These are phyloP conservation scores for Linnemannia schmuckeri DNA, from an alignment of 192 early-diverging fungal species.

Conservation along the genomic window DNA sequence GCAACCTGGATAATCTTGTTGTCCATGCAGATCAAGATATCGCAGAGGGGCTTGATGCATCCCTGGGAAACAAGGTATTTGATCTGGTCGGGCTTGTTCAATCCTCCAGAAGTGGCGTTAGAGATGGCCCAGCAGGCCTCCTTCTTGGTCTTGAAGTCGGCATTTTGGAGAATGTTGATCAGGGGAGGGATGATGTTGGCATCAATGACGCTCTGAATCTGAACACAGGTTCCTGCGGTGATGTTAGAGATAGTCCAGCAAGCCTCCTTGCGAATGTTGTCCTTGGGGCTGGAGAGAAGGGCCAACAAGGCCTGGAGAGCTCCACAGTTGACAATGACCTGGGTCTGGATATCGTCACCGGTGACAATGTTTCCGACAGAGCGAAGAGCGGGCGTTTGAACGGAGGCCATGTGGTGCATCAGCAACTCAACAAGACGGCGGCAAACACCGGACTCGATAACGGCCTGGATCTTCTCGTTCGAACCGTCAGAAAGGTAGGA, in stretches of 20 bases:
- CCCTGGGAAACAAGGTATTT: slow-evolving; percentile 93
- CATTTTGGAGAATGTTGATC: slow-evolving; percentile 85
- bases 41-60: slow-evolving; percentile 95
- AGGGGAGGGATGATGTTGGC: slow-evolving; percentile 94
- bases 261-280: slow-evolving; percentile 98
- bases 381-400: slow-evolving; percentile 97
- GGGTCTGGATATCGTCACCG: slow-evolving; percentile 97
- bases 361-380: slow-evolving; percentile 99
- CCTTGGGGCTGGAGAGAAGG: slow-evolving; percentile 90
- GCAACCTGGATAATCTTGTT: slow-evolving; percentile 98
- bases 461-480: slow-evolving; percentile 98
- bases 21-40: slow-evolving; percentile 90
- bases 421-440: slow-evolving; percentile 95
- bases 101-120: slow-evolving; percentile 95
- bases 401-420: slow-evolving; percentile 87
- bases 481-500: slow-evolving; percentile 97
- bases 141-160: slow-evolving; percentile 98
- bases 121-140: slow-evolving; percentile 99
- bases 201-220: slow-evolving; percentile 97
- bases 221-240: slow-evolving; percentile 94
- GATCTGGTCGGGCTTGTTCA: slow-evolving; percentile 94
- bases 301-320: slow-evolving; percentile 82
- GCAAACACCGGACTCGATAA: slow-evolving; percentile 96
- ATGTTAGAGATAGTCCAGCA: slow-evolving; percentile 99
- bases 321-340: slow-evolving; percentile 92